Conservation (phyloP, 768 basidiomycete species). For the Nevesoporus exiguus region DNA sequence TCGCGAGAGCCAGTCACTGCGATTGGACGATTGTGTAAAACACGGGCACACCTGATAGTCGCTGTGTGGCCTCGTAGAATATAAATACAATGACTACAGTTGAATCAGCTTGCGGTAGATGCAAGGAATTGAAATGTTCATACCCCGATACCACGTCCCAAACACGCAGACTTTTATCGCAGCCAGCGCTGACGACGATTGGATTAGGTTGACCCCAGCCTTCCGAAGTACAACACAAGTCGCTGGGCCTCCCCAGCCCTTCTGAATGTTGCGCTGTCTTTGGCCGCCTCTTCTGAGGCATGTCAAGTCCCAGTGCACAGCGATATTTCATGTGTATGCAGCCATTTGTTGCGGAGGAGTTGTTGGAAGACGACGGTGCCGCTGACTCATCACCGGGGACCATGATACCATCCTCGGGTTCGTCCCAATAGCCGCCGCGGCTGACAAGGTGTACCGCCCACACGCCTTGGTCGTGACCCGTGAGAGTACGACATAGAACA, state of each 20-base stretch:
- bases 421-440: slow-evolving; percentile 50
- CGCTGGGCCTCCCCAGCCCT: slow-evolving; percentile 40
- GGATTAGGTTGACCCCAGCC: slow-evolving; percentile 90
- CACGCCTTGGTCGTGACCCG: slow-evolving; percentile 86
- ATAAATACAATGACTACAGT: slow-evolving; percentile 62
- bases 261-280: slow-evolving; percentile 15
- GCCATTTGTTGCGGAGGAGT: slow-evolving; percentile 17
- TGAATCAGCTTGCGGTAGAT: slow-evolving; percentile 3
- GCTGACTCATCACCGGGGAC: slow-evolving; percentile 7
- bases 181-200: slow-evolving; percentile 87
- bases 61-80: slow-evolving; percentile 80
- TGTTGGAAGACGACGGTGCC: neutral
- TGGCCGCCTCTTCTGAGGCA: slow-evolving; percentile 20
- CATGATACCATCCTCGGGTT: slow-evolving; percentile 8
- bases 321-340: slow-evolving; percentile 37
- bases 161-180: slow-evolving; percentile 87
- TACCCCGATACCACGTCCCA: slow-evolving; percentile 91
- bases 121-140: slow-evolving; percentile 17
- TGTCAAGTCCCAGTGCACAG: slow-evolving; percentile 47
- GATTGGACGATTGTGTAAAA: slow-evolving; percentile 81
- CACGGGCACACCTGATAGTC: slow-evolving; percentile 88
- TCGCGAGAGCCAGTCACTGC: slow-evolving; percentile 92
- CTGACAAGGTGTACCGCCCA: slow-evolving; percentile 86
- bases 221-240: slow-evolving; percentile 61
- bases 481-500: slow-evolving; percentile 68